Conservation (phyloP, 768 basidiomycete genomes). For the Multifurca ochricompacta region DNA sequence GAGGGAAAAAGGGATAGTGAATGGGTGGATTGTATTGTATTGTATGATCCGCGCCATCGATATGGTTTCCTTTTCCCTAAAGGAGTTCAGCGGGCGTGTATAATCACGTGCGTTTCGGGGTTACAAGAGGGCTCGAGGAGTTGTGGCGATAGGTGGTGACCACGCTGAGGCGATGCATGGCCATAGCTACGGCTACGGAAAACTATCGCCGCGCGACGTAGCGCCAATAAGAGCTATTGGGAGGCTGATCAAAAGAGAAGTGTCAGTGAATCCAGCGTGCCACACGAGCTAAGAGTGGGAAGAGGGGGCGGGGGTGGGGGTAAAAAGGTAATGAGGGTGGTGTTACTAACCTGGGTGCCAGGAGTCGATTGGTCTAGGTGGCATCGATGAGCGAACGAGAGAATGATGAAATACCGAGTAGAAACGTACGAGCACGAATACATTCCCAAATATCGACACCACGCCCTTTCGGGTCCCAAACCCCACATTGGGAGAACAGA, state of each 20-base stretch:
- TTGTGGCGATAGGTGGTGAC: conserved; percentile 3
- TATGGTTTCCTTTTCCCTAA: conserved; percentile 8
- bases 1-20: too few species aligned
- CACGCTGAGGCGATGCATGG: conserved; percentile 7
- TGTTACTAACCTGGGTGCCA: conserved; percentile 37
- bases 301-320: too few species aligned
- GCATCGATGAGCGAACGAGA: conserved; percentile 5
- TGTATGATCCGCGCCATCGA: conserved; percentile 19
- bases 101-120: conserved; percentile 14
- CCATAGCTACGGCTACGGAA: conserved; percentile 1
- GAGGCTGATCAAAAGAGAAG: conserved; percentile 30
- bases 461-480: conserved; percentile 59
- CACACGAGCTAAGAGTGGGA: background rate
- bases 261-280: conserved; percentile 3
- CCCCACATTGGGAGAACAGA: conserved; percentile 57
- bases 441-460: conserved; percentile 76
- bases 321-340: too few species aligned
- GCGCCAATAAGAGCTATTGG: conserved; percentile 38
- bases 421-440: conserved; percentile 52
- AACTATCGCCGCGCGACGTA: conserved; percentile 39
- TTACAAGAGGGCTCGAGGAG: conserved; percentile 7
- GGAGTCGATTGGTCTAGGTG: conserved; percentile 51
- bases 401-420: background rate
- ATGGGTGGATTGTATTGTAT: too few species aligned
- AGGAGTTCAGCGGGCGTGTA: background rate